Conservation (phyloP, 2,329 filamentous ascomycete species). For the Tolypocladium album region DNA sequence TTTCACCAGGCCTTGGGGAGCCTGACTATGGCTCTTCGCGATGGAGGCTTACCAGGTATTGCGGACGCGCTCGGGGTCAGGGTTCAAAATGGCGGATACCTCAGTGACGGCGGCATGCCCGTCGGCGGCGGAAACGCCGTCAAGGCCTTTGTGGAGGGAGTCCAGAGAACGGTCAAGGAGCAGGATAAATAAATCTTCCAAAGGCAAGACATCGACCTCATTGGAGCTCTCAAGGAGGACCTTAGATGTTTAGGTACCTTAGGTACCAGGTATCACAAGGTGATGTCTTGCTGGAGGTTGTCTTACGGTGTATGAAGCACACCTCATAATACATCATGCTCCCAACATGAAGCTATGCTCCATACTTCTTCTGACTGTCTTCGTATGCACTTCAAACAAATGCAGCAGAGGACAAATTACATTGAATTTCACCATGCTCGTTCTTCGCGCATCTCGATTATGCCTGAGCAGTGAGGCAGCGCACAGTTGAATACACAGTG, state of each 20-base stretch:
- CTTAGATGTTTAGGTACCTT: not conserved
- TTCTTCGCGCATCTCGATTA: not conserved
- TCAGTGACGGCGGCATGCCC: conserved; percentile 69
- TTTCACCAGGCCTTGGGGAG: conserved; percentile 79
- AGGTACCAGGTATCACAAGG: not conserved
- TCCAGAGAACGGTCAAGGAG: conserved; percentile 68
- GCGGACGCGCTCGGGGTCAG: conserved; percentile 74
- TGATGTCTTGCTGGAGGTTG: not conserved
- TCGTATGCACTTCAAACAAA: no score
- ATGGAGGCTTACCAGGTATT: conserved; percentile 83
- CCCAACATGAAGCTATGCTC: not conserved
- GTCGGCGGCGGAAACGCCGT: conserved; percentile 82
- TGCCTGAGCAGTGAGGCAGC: not conserved
- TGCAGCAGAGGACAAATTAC: not conserved
- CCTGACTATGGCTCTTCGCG: conserved; percentile 76
- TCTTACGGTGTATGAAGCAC: not conserved
- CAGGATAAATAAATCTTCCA: conserved; percentile 17
- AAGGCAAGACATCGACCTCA: not conserved
- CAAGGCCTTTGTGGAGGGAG: conserved; percentile 81
- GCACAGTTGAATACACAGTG: not conserved
- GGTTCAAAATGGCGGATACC: conserved; percentile 74
- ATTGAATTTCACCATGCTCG: not conserved
- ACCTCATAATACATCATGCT: no score
- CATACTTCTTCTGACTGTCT: not conserved
- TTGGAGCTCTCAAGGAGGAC: not conserved